phyloP scores from a whole-genome alignment of 805 yeast species.

The Candida hispaniensis region DNA sequence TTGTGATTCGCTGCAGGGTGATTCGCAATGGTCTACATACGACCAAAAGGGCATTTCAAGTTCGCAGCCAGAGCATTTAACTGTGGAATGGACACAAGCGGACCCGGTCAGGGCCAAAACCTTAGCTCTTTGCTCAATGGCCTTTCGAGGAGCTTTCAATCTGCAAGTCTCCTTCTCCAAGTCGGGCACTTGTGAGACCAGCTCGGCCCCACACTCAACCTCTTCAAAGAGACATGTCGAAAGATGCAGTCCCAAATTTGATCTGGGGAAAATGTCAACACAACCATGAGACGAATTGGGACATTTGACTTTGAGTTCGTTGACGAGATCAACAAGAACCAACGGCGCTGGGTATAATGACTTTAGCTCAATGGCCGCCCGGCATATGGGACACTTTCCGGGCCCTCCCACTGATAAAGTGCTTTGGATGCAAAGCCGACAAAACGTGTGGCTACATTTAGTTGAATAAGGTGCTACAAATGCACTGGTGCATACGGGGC shows the following conservation, averaged over 20 bases:
- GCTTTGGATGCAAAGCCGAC: constrained; percentile 39
- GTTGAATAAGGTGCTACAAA: constrained; percentile 53
- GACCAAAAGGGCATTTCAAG: constrained; percentile 17
- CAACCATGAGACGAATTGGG: too few species aligned
- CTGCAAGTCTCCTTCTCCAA: too few species aligned
- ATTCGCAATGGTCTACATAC: constrained; percentile 15
- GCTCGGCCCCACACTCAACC: too few species aligned
- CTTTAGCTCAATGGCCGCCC: constrained; percentile 8
- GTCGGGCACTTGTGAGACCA: too few species aligned
- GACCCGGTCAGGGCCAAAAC: too few species aligned
- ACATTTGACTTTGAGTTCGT: constrained; percentile 49
- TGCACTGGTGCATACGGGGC: constrained; percentile 63
- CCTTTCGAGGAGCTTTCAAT: too few species aligned
- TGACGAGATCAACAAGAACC: constrained; percentile 46
- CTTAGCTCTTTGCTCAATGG: too few species aligned
- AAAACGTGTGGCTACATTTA: constrained; percentile 58
- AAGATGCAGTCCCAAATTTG: too few species aligned
- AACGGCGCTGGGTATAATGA: constrained; percentile 39
- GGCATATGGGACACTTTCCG: constrained; percentile 15
- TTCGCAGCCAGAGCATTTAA: constrained; percentile 21
- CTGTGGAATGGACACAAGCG: constrained; percentile 20
- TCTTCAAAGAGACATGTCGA: too few species aligned
- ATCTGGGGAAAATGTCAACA: too few species aligned
- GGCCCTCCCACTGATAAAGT: constrained; percentile 19
- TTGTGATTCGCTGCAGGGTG: constrained; percentile 18